Evolutionary conservation across 192 early-diverging fungal species (phyloP), one percentile per base, ranked within the genome.

Genomic region (Coemansia sp.): DNA sequence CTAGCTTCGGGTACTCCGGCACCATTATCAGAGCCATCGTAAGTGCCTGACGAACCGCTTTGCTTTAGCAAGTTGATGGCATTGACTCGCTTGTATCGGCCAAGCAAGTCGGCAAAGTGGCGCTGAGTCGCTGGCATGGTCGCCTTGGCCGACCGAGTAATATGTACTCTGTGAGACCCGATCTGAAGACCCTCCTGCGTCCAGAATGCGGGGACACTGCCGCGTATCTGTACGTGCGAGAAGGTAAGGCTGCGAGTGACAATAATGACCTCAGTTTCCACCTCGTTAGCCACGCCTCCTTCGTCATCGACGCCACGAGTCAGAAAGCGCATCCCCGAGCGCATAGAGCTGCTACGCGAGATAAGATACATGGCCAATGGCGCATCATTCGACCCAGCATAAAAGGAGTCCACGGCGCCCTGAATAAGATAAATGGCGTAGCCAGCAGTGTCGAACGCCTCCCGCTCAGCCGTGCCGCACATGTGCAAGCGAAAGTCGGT

Each of bases 231-330:
- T 2, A 92, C 87, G 66, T 91, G 94, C 11, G 92, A 86, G 53
- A 91, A 89, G 21, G 81, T 86, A 45, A 70, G 74, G n/a, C 57
- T 70, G 1, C 70, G 63, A 6, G 85, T 85, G 55, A 85, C 82
- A 26, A 95, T 71, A 10, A 95, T 84, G 20, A 94, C 86, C 78
- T 99, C 97, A 0, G 94, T 94, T 87, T 99, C 96, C 3, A 98
- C 97, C 80, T 96, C 98, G 72, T 99, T 99, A n/a, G 95, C 93
- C 34, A 96, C 95, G 69, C 92, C 86, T 31, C 98, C 98, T 63
- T 92, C 90, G 65, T 99, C 98, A 64, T 99, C 94, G 34, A 99
- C 89, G 5, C 98, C 98, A 21, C 98, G 88, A 2, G 95, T 91
- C 67, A 94, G 91, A 73, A 92, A 97, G 41, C 98, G 85, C 35